phyloP scores from a whole-genome alignment of 2,329 filamentous ascomycete species.

The Apiospora sp. region DNA sequence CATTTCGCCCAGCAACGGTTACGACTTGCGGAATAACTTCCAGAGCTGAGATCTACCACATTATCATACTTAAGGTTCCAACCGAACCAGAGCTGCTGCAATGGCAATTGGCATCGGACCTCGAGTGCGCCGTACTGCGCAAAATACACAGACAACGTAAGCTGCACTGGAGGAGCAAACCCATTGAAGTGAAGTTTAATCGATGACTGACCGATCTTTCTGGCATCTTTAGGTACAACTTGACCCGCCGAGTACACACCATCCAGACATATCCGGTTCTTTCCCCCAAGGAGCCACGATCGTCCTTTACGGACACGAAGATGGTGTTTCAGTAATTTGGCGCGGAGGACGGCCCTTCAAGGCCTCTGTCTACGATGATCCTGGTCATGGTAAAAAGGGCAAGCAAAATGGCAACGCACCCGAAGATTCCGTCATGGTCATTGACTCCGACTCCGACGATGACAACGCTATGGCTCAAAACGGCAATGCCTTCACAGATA shows the following conservation, averaged over 20 bases:
- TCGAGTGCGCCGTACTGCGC: slow-evolving; percentile 46
- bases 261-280: slow-evolving; percentile 68
- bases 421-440: slow-evolving; percentile 65
- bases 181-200: not conserved
- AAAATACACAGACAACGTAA: slow-evolving; percentile 48
- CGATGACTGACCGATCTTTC: slow-evolving; percentile 6
- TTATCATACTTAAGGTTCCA: not conserved
- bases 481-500: slow-evolving; percentile 53
- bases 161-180: slow-evolving; percentile 25
- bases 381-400: slow-evolving; percentile 41
- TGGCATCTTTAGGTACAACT: slow-evolving; percentile 60
- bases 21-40: not conserved
- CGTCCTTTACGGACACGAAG: slow-evolving; percentile 69
- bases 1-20: not conserved
- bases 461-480: slow-evolving; percentile 50
- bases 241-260: slow-evolving; percentile 64
- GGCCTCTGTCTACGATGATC: slow-evolving; percentile 44
- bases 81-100: slow-evolving; percentile 9
- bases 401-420: slow-evolving; percentile 59
- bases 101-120: slow-evolving; percentile 41
- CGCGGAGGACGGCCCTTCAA: slow-evolving; percentile 69
- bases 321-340: slow-evolving; percentile 68
- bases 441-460: slow-evolving; percentile 71
- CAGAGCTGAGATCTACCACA: not conserved
- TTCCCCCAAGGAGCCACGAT: slow-evolving; percentile 70